Evolutionary conservation across 163 green algal species (phyloP), one percentile per base, ranked within the genome.

Genomic region (Botryococcus braunii): DNA sequence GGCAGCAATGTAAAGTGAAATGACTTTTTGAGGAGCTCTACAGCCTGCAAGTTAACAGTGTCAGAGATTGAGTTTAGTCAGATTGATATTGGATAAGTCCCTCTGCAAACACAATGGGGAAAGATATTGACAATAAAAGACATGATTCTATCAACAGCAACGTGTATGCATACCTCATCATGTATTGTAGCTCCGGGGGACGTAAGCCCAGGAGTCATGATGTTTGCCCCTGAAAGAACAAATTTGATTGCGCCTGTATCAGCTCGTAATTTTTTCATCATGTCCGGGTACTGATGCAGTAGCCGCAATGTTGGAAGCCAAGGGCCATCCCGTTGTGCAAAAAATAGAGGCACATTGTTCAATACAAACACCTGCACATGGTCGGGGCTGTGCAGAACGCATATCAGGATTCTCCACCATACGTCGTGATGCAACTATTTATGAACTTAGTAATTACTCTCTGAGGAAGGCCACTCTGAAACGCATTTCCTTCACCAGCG

Each of bases 171-270:
- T 60, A 95, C 89, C 83, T 96, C 87, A 59, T 96, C 83, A 66
- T 97, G 87, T 23, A 99, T 93, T 5, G 83, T 93, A 32, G 93
- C 94, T 0, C 91, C 94, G 2, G 89, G 80, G 9, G 85, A 94
- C 4, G 93, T 99, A 11, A 99, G 86, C 0, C 94, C 94, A 7
- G 94, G 94, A 75, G 91, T 97, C 94, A 99, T 99, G 74, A 99
- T 97, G 81, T 99, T 95, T 25, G 94, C 93, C 1, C 94, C 94
- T 5, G 83, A 91, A 49, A 99, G 82, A 47, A 99, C 94, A 82
- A 98, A 99, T 80, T 97, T 98, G 72, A 99, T 98, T 36, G 94
- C 94, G 2, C 94, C 94, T 39, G 75, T 74, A 74, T 96, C 90
- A 3, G 84, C 83, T 35, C 88, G 76, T 47, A 96, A 68, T 49